Conservation (phyloP, 2,329 filamentous ascomycete species). For the Dothideomycetidae sp. region DNA sequence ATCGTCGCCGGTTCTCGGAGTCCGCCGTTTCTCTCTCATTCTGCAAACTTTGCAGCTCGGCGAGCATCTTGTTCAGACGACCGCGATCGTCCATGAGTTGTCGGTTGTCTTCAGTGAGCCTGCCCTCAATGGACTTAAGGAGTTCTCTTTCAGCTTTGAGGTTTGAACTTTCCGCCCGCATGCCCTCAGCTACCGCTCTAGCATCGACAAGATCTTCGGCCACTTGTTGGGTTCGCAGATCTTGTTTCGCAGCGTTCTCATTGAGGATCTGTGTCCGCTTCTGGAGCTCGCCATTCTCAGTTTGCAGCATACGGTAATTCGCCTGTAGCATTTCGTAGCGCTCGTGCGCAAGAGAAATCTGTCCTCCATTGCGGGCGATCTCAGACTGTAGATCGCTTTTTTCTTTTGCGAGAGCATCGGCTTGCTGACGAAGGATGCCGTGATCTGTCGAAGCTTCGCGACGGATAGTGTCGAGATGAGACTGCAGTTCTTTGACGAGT, state of each 20-base stretch:
- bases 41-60: conserved; percentile 72
- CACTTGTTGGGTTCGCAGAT: conserved; percentile 77
- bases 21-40: conserved; percentile 85
- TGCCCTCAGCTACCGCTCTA: conserved; percentile 65
- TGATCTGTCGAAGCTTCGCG: conserved; percentile 73
- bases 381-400: conserved; percentile 73
- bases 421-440: conserved; percentile 68
- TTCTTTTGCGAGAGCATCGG: conserved; percentile 66
- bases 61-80: conserved; percentile 67
- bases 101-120: conserved; percentile 80
- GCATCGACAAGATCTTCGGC: conserved; percentile 87
- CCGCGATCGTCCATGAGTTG: conserved; percentile 69
- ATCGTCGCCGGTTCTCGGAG: conserved; percentile 62
- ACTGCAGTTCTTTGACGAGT: conserved; percentile 73
- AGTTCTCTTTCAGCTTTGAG: conserved; percentile 89
- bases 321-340: conserved; percentile 79
- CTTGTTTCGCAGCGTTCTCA: conserved; percentile 77
- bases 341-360: conserved; percentile 67
- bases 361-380: conserved; percentile 63
- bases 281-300: conserved; percentile 73
- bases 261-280: conserved; percentile 64
- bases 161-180: conserved; percentile 82
- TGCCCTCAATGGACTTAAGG: conserved; percentile 84
- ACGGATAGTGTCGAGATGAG: conserved; percentile 78
- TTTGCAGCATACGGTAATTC: conserved; percentile 72